A percentile compares a stretch with the other conserved stretches of the same genome.
phyloP scores from a whole-genome alignment of 140 eudicot genomes.

The Oenanthe javanica region DNA sequence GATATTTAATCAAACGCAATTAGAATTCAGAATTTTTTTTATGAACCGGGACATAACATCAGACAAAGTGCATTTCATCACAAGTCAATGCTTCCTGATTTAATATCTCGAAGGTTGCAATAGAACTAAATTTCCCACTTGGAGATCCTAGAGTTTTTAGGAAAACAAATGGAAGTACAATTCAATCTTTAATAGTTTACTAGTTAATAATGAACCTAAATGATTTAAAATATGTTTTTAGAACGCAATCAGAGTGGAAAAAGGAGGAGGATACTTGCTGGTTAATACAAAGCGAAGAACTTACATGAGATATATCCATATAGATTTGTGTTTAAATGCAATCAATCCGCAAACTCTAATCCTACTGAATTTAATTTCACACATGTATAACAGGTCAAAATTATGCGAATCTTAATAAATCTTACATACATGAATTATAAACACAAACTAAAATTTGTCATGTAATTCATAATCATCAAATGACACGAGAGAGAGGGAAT shows the following conservation, averaged over 20 bases:
- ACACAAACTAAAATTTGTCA: not conserved
- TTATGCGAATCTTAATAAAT: not conserved
- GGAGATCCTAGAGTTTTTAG: not conserved
- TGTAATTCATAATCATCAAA: no score
- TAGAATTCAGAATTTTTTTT: not conserved
- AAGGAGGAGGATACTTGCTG: no score
- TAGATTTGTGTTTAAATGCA: not conserved
- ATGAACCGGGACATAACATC: not conserved
- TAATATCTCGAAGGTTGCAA: not conserved
- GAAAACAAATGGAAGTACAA: not conserved
- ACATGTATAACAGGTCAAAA: not conserved
- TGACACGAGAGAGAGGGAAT: not conserved
- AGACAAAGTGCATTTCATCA: not conserved
- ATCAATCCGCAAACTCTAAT: no score
- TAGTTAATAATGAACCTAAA: not conserved
- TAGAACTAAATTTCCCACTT: not conserved
- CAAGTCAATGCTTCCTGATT: not conserved
- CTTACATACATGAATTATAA: not conserved
- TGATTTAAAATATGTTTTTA: no score
- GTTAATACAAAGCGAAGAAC: not conserved
- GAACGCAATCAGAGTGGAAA: no score
- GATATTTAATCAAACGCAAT: constrained; percentile 11
- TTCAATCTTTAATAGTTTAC: not conserved
- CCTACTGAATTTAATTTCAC: not conserved
- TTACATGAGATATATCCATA: not conserved